These are phyloP conservation scores for Asterionellopsis glacialis DNA, from an alignment of 108 stramenopile genomes.

Conservation along the genomic window DNA sequence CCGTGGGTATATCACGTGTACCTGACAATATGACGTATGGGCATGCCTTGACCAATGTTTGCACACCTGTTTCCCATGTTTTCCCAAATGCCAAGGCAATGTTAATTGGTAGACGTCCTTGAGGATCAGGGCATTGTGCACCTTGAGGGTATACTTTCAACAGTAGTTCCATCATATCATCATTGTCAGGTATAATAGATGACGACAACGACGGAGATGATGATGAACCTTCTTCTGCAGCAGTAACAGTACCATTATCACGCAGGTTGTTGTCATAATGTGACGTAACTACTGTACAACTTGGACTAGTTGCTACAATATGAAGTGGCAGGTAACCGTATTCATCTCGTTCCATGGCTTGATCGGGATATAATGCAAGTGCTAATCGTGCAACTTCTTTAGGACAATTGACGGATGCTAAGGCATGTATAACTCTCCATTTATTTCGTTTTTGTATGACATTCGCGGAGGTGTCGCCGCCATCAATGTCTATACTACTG, in stretches of 20 bases:
- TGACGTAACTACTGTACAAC: too few species aligned
- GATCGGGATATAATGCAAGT: slow-evolving; percentile 11
- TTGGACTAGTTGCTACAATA: slow-evolving; percentile 1
- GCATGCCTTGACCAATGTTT: background rate
- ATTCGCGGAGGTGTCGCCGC: too few species aligned
- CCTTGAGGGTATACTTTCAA: background rate
- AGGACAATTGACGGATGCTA: slow-evolving; percentile 6
- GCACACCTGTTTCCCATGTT: slow-evolving; percentile 4
- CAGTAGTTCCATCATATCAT: background rate
- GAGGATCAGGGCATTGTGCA: background rate
- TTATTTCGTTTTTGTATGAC: background rate
- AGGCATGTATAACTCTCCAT: slow-evolving; percentile 11
- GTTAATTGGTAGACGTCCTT: slow-evolving; percentile 6
- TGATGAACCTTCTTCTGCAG: too few species aligned
- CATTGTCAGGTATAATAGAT: background rate
- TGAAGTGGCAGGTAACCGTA: slow-evolving; percentile 12
- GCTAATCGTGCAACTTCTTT: slow-evolving; percentile 6
- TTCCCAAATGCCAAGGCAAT: slow-evolving; percentile 10
- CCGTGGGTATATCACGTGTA: background rate
- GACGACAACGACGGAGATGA: background rate
- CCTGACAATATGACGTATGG: background rate
- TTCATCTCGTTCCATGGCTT: slow-evolving; percentile 3
- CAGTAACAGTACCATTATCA: too few species aligned
- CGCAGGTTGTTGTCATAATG: too few species aligned
- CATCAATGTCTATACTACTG: too few species aligned